Conservation (phyloP, 495 filamentous ascomycete genomes). For the Penicillium angulare region DNA sequence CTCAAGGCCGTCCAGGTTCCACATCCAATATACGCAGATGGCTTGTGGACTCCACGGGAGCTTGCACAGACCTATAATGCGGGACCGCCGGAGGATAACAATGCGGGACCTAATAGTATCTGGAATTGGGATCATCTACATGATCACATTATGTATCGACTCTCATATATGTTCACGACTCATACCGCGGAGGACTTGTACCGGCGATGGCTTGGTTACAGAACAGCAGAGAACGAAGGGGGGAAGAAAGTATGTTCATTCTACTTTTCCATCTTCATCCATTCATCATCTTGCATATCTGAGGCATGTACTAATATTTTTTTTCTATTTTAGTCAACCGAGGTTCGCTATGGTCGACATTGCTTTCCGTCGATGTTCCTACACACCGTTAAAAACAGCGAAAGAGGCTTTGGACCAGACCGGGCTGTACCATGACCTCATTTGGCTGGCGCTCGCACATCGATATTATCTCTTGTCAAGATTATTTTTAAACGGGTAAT, state of each 20-base stretch:
- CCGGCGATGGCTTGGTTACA: conserved; percentile 23
- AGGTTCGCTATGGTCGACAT: conserved; percentile 21
- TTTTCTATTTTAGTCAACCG: conserved; percentile 6
- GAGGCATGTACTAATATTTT: too few species aligned
- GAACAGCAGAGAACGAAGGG: conserved; percentile 22
- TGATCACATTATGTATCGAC: conserved; percentile 27
- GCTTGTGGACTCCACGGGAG: conserved; percentile 21
- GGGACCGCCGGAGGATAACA: conserved; percentile 23
- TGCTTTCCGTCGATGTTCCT: conserved; percentile 29
- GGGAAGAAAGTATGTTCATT: conserved; percentile 16
- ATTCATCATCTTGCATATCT: too few species aligned
- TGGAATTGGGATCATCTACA: conserved; percentile 23
- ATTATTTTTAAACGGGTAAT: background rate
- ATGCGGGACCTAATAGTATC: conserved; percentile 21
- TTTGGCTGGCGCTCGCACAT: too few species aligned
- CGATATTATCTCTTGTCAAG: too few species aligned
- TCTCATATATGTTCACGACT: conserved; percentile 31
- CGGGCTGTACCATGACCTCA: conserved; percentile 17
- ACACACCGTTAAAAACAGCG: conserved; percentile 24
- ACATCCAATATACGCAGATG: conserved; percentile 68
- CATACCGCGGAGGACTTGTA: conserved; percentile 26
- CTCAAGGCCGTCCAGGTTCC: conserved; percentile 51
- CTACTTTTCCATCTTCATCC: too few species aligned
- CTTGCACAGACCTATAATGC: conserved; percentile 24
- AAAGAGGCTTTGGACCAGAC: conserved; percentile 12